These are phyloP conservation scores for Rosa chinensis DNA, from an alignment of 306 rosid genomes.

Conservation along the genomic window DNA sequence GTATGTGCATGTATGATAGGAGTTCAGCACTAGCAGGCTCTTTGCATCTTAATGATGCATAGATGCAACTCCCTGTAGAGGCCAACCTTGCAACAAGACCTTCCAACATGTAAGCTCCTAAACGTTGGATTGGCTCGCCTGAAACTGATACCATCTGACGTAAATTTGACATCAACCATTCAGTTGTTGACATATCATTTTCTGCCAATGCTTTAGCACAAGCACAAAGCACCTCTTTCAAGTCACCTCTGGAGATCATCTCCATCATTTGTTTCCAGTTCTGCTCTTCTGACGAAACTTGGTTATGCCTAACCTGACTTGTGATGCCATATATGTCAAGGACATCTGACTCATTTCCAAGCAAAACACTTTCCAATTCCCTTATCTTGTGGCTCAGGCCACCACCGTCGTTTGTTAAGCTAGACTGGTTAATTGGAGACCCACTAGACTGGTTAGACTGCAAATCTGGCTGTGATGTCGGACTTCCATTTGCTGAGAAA, in stretches of 20 bases:
- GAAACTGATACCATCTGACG: slow-evolving; percentile 74
- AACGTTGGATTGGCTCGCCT: slow-evolving; percentile 73
- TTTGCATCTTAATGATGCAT: slow-evolving; percentile 69
- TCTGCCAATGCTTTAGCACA: slow-evolving; percentile 70
- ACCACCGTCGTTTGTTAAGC: slow-evolving; percentile 48
- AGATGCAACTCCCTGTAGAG: slow-evolving; percentile 82
- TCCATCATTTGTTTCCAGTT: slow-evolving; percentile 56
- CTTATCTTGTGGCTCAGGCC: slow-evolving; percentile 75
- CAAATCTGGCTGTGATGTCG: slow-evolving; percentile 53
- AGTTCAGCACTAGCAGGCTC: slow-evolving; percentile 73
- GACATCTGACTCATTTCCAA: slow-evolving; percentile 63
- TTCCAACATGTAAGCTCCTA: slow-evolving; percentile 88
- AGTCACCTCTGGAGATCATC: slow-evolving; percentile 60
- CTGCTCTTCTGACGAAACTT: slow-evolving; percentile 41
- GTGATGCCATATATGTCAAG: slow-evolving; percentile 31
- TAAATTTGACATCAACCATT: slow-evolving; percentile 65
- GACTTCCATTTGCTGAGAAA: slow-evolving; percentile 57
- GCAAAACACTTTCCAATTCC: slow-evolving; percentile 79
- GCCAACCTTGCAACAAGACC: slow-evolving; percentile 83
- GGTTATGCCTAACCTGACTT: slow-evolving; percentile 30
- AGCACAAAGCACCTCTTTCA: slow-evolving; percentile 68
- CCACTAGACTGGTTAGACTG: slow-evolving; percentile 39
- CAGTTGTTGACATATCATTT: slow-evolving; percentile 52
- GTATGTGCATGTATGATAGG: slow-evolving; percentile 74
- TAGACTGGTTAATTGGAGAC: slow-evolving; percentile 55